A percentile compares a stretch with the other conserved stretches of the same genome.
Evolutionary conservation across 2,329 filamentous ascomycete genomes (phyloP).

Genomic region (Lachnellula hyalina): DNA sequence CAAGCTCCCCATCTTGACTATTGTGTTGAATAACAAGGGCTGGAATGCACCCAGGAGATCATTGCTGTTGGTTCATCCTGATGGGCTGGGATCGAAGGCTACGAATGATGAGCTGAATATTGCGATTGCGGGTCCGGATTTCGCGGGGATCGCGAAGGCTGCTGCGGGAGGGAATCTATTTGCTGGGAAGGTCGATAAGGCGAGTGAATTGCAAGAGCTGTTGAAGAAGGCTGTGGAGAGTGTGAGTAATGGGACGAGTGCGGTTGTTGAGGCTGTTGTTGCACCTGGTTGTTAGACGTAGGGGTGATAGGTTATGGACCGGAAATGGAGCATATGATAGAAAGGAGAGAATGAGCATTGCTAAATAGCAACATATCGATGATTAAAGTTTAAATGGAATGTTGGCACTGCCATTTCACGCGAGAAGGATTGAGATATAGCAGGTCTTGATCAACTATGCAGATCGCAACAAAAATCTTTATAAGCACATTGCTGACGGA

Average conservation of each 20-base stretch:
- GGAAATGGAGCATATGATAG: neutral
- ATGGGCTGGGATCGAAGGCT: slow-evolving; percentile 55
- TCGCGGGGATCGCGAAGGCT: slow-evolving; percentile 62
- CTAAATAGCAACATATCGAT: no score
- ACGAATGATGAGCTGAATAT: slow-evolving; percentile 63
- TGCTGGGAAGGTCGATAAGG: slow-evolving; percentile 53
- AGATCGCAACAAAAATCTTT: no score
- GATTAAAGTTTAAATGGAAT: no score
- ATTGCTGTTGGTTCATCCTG: slow-evolving; percentile 59
- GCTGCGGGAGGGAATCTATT: slow-evolving; percentile 57
- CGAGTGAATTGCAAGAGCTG: slow-evolving; percentile 47
- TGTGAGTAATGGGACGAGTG: slow-evolving; percentile 51
- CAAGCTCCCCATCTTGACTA: slow-evolving; percentile 59
- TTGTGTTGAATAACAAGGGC: slow-evolving; percentile 64
- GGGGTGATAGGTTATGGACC: neutral
- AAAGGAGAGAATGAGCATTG: neutral
- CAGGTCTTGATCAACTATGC: no score
- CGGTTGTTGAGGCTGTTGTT: slow-evolving; percentile 49
- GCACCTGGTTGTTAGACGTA: slow-evolving; percentile 22
- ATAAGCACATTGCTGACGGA: neutral
- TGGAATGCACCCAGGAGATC: slow-evolving; percentile 62
- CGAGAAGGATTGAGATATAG: no score
- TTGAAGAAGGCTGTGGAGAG: slow-evolving; percentile 54
- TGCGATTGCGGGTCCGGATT: slow-evolving; percentile 60
- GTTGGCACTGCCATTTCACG: no score